Evolutionary conservation across 148 eudicot species (phyloP).

Genomic region (Pouteria glomerata): DNA sequence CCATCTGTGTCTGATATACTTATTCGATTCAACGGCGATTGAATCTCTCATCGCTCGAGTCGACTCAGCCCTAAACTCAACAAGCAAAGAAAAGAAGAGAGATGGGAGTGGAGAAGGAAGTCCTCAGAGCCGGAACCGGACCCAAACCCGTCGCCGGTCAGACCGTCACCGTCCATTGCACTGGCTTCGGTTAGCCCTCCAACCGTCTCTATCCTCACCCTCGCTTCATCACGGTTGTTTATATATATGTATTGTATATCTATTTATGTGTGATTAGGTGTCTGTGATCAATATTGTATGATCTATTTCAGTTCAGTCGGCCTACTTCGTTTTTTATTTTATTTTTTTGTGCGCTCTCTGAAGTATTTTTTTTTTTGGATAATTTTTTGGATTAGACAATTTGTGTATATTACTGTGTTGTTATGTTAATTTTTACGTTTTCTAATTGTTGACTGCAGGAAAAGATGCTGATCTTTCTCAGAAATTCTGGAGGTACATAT

Average conservation of each 20-base stretch:
- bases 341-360: neutral
- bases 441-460: conserved; percentile 32
- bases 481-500: conserved; percentile 85
- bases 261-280: neutral
- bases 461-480: conserved; percentile 64
- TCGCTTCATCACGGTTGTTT: no score
- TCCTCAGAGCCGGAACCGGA: conserved; percentile 63
- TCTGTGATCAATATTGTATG: no score
- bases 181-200: conserved; percentile 73
- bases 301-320: neutral
- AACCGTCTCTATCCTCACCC: no score
- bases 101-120: conserved; percentile 85
- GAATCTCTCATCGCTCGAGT: no score
- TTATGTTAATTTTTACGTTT: neutral
- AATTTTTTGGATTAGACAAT: neutral
- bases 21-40: no score
- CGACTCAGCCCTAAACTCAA: no score
- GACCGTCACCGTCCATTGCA: conserved; percentile 92
- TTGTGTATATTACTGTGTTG: neutral
- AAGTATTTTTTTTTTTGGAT: no score
- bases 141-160: conserved; percentile 81
- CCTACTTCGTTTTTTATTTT: neutral
- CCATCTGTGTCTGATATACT: no score
- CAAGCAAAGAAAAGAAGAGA: no score
- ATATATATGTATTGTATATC: no score